Base-by-base conservation (phyloP, 129 eudicot genomes). In the Flaveria linearis region DNA sequence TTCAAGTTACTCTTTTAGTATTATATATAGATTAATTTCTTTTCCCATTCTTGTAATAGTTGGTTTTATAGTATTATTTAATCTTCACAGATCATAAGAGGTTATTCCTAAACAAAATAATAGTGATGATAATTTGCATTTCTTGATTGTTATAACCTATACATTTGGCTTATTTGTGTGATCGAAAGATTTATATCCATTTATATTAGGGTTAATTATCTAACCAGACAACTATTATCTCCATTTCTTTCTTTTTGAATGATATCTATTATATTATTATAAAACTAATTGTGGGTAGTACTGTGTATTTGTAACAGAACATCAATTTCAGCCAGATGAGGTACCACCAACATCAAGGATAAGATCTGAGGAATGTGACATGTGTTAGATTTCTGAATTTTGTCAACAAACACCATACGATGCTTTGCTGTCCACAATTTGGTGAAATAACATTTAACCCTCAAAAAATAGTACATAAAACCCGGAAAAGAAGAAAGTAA, bases 311-410 rank as follows among this genome's bases (percentile, higher is more conserved):
- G 87, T 78, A 68, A 81, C 93, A 86, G 93, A 86, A 86, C 85
- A 86, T 84, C 82, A 86, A 83, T 77, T 84, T 84, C 86, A 88
- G 82, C 84, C 88, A 88, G 84, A 85, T 85, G 86, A 85, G 87
- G 83, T 86, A 82, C 82, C 82, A 82, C 77, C 82, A 82, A 78
- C 89, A 85, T 74, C 89, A 84, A 77, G 87, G 88, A 91, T 91
- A 81, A 90, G 88, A 90, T 86, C 86, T 82, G 80, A 43, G 53
- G 96, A 80, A 87, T 84, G 87, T 86, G 92, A 85, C 96, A 67
- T 68, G 58, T 69, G 49, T 84, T 81, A 84, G 87, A 82, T 86
- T 79, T 68, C 64, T 57, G 76, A 78, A 70, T 78, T 83, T 79
- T 82, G 60, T 82, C 73, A 70, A 76, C 71, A 79, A 68, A 70